These are phyloP conservation scores for Septoria petroselini DNA, from an alignment of 2,329 filamentous ascomycete species.

Conservation along the genomic window DNA sequence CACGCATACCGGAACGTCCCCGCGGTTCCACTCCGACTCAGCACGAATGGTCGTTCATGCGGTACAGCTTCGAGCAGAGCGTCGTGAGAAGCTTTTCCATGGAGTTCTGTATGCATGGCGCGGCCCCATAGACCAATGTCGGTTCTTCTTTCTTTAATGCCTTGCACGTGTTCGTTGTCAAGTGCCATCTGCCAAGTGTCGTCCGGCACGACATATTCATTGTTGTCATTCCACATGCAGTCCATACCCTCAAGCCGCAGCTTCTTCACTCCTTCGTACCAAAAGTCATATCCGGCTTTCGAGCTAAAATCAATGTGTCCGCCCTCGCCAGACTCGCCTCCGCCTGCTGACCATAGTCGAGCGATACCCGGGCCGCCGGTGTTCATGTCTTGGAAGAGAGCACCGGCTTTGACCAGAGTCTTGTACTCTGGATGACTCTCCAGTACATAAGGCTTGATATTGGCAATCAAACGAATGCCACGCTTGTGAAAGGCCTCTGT, in stretches of 20 bases:
- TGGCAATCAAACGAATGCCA: conserved; percentile 66
- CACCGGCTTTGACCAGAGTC: conserved; percentile 56
- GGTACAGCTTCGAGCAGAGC: conserved; percentile 60
- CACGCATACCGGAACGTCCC: conserved; percentile 67
- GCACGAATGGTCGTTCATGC: conserved; percentile 61
- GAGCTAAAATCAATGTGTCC: conserved; percentile 73
- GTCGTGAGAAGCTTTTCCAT: conserved; percentile 68
- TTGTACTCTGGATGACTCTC: conserved; percentile 64
- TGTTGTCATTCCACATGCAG: conserved; percentile 77
- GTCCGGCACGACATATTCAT: conserved; percentile 66
- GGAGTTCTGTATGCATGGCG: conserved; percentile 66
- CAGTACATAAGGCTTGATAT: conserved; percentile 71
- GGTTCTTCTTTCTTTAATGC: conserved; percentile 40
- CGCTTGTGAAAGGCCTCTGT: conserved; percentile 59
- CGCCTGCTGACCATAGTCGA: conserved; percentile 68
- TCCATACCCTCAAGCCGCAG: conserved; percentile 65
- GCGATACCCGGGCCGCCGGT: conserved; percentile 53
- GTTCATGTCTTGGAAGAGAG: conserved; percentile 61
- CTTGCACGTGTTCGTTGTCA: conserved; percentile 42
- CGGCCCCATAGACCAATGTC: conserved; percentile 67
- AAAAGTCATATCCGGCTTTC: conserved; percentile 64
- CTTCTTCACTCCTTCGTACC: conserved; percentile 64
- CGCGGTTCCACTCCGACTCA: conserved; percentile 67
- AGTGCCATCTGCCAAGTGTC: conserved; percentile 65
- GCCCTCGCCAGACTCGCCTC: conserved; percentile 66